These are phyloP conservation scores for Syzygium aqueum DNA, from an alignment of 345 rosid species.

Conservation along the genomic window DNA sequence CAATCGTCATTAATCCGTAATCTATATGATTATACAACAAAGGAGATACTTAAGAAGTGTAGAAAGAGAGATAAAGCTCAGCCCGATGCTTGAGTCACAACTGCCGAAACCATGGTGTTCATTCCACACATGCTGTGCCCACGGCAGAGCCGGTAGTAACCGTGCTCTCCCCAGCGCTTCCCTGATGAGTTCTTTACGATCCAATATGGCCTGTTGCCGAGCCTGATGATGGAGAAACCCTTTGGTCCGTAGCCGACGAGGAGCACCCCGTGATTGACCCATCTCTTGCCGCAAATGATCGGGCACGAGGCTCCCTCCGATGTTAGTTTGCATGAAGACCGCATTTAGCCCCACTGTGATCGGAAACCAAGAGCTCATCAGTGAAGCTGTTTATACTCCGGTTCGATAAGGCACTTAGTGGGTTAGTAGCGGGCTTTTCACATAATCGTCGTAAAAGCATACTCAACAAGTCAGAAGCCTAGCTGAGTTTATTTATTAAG, in stretches of 20 bases:
- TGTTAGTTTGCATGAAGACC: slow-evolving; percentile 79
- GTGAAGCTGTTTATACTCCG: neutral
- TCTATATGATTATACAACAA: neutral
- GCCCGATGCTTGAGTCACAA: slow-evolving; percentile 29
- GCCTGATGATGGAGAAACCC: slow-evolving; percentile 70
- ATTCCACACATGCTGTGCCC: slow-evolving; percentile 74
- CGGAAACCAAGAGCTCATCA: neutral
- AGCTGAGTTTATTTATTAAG: neutral
- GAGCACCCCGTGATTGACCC: slow-evolving; percentile 69
- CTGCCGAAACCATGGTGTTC: slow-evolving; percentile 85
- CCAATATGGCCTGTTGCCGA: slow-evolving; percentile 69
- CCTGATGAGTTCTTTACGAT: slow-evolving; percentile 94
- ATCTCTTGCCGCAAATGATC: slow-evolving; percentile 60
- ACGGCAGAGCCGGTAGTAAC: slow-evolving; percentile 72
- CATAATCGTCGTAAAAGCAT: neutral
- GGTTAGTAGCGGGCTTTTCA: neutral
- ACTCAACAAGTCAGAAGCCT: neutral
- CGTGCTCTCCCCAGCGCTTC: slow-evolving; percentile 68
- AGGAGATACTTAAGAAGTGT: neutral
- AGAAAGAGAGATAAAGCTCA: neutral
- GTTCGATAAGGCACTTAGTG: neutral
- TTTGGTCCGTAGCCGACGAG: slow-evolving; percentile 69
- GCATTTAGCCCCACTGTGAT: slow-evolving; percentile 63
- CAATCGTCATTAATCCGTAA: neutral
- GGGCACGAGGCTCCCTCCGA: slow-evolving; percentile 94